A percentile compares a stretch with the other conserved stretches of the same genome.
These are phyloP conservation scores for Anethum foeniculum DNA, from an alignment of 140 eudicot species.

Conservation along the genomic window DNA sequence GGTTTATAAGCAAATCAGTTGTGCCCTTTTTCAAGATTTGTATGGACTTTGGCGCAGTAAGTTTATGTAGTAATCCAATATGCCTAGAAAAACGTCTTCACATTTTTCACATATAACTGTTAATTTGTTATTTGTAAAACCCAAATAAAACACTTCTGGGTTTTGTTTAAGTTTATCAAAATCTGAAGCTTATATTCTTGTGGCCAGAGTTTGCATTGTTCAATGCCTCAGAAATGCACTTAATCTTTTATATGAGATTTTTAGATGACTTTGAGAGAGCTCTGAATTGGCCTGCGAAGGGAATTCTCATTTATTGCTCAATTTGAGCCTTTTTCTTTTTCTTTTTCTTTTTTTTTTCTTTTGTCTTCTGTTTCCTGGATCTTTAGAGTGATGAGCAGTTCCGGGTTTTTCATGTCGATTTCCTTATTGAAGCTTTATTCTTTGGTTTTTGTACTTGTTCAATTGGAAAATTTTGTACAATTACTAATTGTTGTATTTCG, in stretches of 20 bases:
- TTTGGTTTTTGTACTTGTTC: background rate
- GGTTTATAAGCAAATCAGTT: background rate
- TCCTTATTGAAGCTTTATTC: background rate
- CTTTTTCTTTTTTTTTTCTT: no score
- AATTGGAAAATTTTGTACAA: background rate
- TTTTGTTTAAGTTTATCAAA: background rate
- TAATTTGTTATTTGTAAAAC: no score
- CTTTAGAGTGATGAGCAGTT: background rate
- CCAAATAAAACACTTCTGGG: background rate
- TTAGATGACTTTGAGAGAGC: background rate
- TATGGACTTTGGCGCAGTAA: background rate
- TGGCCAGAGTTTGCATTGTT: background rate
- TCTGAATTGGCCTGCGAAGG: background rate
- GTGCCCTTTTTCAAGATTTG: background rate
- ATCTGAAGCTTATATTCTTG: background rate
- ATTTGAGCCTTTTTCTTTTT: background rate
- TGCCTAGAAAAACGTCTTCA: background rate
- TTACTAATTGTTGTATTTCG: background rate
- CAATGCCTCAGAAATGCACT: background rate
- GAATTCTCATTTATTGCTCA: background rate
- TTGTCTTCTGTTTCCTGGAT: background rate
- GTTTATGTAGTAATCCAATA: background rate
- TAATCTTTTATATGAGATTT: background rate
- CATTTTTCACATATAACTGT: background rate
- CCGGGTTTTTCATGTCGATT: background rate